Evolutionary conservation across 176 grass and related monocot genomes (phyloP).

Genomic region (Ananas comosus): DNA sequence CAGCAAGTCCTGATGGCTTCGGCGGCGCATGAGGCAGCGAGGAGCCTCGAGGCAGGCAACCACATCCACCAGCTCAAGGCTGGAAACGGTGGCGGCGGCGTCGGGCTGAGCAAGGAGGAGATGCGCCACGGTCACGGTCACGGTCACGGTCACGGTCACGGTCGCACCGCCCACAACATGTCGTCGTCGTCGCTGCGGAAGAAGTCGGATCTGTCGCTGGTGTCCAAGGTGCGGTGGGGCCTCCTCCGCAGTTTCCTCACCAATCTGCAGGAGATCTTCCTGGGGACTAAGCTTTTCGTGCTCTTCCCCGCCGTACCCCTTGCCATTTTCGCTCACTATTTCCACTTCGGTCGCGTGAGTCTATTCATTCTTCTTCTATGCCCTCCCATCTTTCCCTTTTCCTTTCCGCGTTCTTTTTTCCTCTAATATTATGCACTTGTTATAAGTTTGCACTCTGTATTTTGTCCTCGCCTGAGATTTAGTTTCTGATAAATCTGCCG

Average conservation of each 20-base stretch:
- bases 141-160: conserved; percentile 23
- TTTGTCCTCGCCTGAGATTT: too few species aligned
- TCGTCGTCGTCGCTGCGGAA: conserved; percentile 75
- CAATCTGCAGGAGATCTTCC: conserved; percentile 80
- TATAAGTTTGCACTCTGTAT: neutral
- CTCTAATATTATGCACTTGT: neutral
- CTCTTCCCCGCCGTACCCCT: conserved; percentile 69
- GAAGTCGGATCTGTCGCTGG: conserved; percentile 52
- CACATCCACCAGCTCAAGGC: neutral
- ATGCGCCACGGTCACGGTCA: conserved; percentile 25
- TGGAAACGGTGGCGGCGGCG: neutral
- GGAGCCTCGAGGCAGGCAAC: conserved; percentile 9
- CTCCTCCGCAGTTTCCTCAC: conserved; percentile 36
- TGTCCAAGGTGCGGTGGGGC: conserved; percentile 52
- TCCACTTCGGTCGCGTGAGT: conserved; percentile 35
- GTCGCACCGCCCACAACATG: conserved; percentile 72
- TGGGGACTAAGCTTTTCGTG: conserved; percentile 81
- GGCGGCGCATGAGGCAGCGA: neutral
- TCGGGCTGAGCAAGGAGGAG: conserved; percentile 19
- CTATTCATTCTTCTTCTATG: neutral
- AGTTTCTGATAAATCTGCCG: neutral
- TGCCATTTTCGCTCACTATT: conserved; percentile 50
- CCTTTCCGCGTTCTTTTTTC: neutral
- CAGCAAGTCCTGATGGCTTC: neutral
- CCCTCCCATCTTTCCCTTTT: neutral